Evolutionary conservation across 169 alveolate genomes (phyloP), one percentile per base, ranked within the genome.

Genomic region (Ichthyophthirius multifiliis): DNA sequence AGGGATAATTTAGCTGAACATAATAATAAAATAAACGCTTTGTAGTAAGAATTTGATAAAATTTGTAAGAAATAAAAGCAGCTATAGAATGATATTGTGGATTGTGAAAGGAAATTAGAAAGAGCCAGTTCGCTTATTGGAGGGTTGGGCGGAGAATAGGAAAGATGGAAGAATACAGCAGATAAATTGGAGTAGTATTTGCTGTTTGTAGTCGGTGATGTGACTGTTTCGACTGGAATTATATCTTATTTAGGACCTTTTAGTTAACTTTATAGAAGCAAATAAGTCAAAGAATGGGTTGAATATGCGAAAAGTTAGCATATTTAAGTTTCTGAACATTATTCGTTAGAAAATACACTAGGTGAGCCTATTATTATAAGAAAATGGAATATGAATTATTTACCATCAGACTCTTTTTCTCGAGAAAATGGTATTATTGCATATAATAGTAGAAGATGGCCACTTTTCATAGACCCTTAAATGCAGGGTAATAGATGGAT

Each of bases 61-160:
- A 85, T 93, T 41, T 81, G 76, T 43, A 83, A 76, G 27, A 83
- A 89, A 35, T 76, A 89, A 79, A 43, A 88, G 43, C 80, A 82
- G 71, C 74, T 93, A 23, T 82, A 83, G 34, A 83, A 84, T 35
- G 92, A 88, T 45, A 90, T 93, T n/a, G 89, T 87, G 44, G 91
- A 85, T 5, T 89, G 94, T 73, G 90, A 87, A 73, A 79, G 80
- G 20, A 91, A 92, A 75, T 86, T 92, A 64, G 88, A 80, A 12
- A 89, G 97, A 85, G 97, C 97, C 0, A 84, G 92, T 5, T 87
- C 86, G 46, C 81, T 93, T 31, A 85, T 93, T 23, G 93, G 88
- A 55, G 97, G 97, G 31, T 87, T 93, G 30, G 94, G 94, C 71
- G 97, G 94, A 30, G 97, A 93, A 76, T 82, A 89, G 67, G 90